Conservation (phyloP, 148 eudicot genomes). For the Chenopodium formosanum region DNA sequence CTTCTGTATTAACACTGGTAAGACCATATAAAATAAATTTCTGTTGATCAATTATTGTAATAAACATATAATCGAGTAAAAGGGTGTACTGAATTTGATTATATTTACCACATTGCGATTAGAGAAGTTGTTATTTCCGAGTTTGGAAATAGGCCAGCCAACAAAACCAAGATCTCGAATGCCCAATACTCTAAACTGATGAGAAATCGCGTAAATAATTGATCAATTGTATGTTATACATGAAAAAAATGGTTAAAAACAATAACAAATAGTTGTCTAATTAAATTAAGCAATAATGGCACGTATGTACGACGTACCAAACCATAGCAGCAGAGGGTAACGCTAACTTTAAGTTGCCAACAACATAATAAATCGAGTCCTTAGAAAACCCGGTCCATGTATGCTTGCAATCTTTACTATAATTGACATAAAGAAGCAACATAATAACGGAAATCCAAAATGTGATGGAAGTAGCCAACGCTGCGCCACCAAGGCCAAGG, state of each 20-base stretch:
- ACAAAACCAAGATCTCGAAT: slow-evolving; percentile 64
- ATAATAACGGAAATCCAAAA: slow-evolving; percentile 54
- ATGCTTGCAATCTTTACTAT: slow-evolving; percentile 34
- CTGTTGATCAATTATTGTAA: too few relatives aligned
- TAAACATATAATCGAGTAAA: too few relatives aligned
- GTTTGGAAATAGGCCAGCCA: slow-evolving; percentile 77
- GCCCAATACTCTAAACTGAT: too few relatives aligned
- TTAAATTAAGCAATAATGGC: too few relatives aligned
- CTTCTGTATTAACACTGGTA: background rate
- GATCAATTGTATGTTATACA: too few relatives aligned
- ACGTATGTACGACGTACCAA: slow-evolving; percentile 40
- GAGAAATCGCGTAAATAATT: too few relatives aligned
- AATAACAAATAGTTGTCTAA: too few relatives aligned
- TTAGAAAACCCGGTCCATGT: slow-evolving; percentile 60
- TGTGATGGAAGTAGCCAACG: slow-evolving; percentile 64
- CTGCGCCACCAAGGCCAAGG: slow-evolving; percentile 55
- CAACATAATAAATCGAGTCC: slow-evolving; percentile 41
- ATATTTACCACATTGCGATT: slow-evolving; percentile 38
- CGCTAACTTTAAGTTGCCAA: slow-evolving; percentile 51
- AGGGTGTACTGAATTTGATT: too few relatives aligned
- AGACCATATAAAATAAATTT: too few relatives aligned
- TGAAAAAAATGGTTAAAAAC: too few relatives aligned
- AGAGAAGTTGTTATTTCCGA: slow-evolving; percentile 66
- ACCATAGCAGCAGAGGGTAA: slow-evolving; percentile 82
- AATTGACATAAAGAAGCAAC: slow-evolving; percentile 38